phyloP scores from a whole-genome alignment of 768 basidiomycete genomes.

The Ramaria rubella region DNA sequence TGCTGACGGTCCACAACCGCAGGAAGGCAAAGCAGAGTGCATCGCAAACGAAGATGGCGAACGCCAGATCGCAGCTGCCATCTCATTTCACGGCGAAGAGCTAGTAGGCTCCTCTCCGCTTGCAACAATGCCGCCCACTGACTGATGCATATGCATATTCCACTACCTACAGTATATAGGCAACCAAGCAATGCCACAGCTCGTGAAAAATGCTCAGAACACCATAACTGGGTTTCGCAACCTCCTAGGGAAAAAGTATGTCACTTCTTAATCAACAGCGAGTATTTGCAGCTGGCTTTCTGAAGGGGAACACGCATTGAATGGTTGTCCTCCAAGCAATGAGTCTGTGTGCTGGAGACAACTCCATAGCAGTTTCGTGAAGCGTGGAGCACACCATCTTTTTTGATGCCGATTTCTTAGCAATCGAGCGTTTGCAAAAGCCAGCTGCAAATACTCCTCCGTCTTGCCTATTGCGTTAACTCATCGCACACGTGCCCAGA shows the following conservation, averaged over 20 bases:
- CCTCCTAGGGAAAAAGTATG: constrained; percentile 84
- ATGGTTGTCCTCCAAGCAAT: too few relatives aligned
- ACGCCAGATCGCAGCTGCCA: constrained; percentile 91
- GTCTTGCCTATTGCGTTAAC: neutral
- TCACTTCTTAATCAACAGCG: constrained; percentile 7
- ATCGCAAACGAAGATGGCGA: constrained; percentile 99
- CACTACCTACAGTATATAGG: constrained; percentile 72
- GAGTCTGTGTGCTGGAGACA: too few relatives aligned
- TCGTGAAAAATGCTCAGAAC: constrained; percentile 91
- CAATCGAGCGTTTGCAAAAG: too few relatives aligned
- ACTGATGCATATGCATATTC: too few relatives aligned
- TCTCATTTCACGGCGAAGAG: constrained; percentile 88
- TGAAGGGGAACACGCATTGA: too few relatives aligned
- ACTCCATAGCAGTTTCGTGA: too few relatives aligned
- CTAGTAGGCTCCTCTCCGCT: constrained; percentile 58
- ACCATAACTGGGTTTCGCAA: constrained; percentile 95
- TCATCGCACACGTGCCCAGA: constrained; percentile 29
- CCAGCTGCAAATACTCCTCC: neutral
- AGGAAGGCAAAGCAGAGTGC: constrained; percentile 91
- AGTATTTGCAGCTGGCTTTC: too few relatives aligned
- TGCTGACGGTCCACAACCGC: constrained; percentile 3
- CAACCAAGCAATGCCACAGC: constrained; percentile 87
- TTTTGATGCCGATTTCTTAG: too few relatives aligned
- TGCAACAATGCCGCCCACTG: neutral
- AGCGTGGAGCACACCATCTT: too few relatives aligned